phyloP scores from a whole-genome alignment of 768 basidiomycete species.

The Phaffia australis region DNA sequence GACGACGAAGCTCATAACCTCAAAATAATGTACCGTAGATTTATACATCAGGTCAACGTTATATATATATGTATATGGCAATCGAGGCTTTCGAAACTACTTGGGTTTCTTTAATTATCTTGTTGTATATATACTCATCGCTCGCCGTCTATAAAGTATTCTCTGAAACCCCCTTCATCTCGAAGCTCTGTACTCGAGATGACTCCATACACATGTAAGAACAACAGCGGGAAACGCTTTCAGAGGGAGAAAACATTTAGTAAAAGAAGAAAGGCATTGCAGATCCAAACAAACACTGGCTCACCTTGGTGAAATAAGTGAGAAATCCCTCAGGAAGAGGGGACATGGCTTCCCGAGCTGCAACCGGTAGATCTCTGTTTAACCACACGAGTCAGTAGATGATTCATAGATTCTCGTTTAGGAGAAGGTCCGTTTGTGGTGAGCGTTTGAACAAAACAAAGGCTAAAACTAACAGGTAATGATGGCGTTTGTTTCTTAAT shows the following conservation, averaged over 20 bases:
- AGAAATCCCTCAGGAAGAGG: slow-evolving; percentile 87
- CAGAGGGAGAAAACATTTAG: background rate
- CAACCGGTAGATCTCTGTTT: slow-evolving; percentile 53
- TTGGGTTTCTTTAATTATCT: too few relatives aligned
- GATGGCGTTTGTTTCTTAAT: slow-evolving; percentile 64
- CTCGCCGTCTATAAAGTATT: slow-evolving; percentile 50
- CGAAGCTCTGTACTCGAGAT: slow-evolving; percentile 60
- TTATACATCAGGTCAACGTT: too few relatives aligned
- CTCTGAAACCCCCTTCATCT: slow-evolving; percentile 78
- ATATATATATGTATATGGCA: too few relatives aligned
- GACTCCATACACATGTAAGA: slow-evolving; percentile 84
- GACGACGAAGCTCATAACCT: too few relatives aligned
- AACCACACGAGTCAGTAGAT: background rate
- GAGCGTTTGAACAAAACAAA: background rate
- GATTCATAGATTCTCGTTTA: background rate
- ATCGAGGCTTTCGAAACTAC: too few relatives aligned
- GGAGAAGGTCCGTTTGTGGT: background rate
- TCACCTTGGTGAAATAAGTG: slow-evolving; percentile 68
- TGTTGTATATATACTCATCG: too few relatives aligned
- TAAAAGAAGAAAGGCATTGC: background rate
- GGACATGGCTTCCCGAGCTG: slow-evolving; percentile 80
- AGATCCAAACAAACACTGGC: background rate
- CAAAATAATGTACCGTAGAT: too few relatives aligned
- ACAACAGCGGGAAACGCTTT: slow-evolving; percentile 71
- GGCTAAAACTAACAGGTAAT: background rate